Evolutionary conservation across 768 basidiomycete genomes (phyloP), one percentile per base, ranked within the genome.

Genomic region (Suillus plorans): DNA sequence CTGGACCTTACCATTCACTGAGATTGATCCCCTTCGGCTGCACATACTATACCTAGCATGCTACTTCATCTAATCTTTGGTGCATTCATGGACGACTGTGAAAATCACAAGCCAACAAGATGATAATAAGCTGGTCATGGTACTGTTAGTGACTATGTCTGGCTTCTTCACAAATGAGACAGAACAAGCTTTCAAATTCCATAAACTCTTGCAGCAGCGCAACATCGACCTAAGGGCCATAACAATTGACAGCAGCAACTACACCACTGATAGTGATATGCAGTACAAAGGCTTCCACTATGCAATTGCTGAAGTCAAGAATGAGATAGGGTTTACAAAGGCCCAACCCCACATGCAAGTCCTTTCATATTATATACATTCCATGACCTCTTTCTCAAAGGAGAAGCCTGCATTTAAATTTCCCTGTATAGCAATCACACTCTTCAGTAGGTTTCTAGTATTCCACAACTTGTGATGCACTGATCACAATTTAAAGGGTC

Each of bases 401-500:
- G 4, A 45, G 1, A 45, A 45, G 0, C 44, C 44, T 45, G 8
- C 20, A 45, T 45, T 45, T 45, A 45, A 20, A 9, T 45, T 45
- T 45, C 44, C 44, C 44, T n/a, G 44, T 20, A 20, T 45, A 45
- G 44, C 9, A 9, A n/a, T 45, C 44, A n/a, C 44, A 9, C 20
- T 45, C 20, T 45, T 45, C 20, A 20, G 44, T 20, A 10, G 20
- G 20, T n/a, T n/a, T 47, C 10, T 1, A 47, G 45, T 22, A 47
- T 22, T 47, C 10, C n/a, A 22, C 45, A n/a, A 22, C n/a, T 12
- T 5, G n/a, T n/a, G 5, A 22, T 22, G 45, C 22, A 49, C n/a
- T 36, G 53, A 42, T 53, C 50, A 28, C 49, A 7, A 50, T 13
- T 28, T 6, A 28, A 44, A 12, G 74, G 74, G 20, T 58, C 72